A percentile compares a stretch with the other conserved stretches of the same genome.
Conservation (phyloP, 352 stramenopile genomes). For the Phytophthora sojae region DNA sequence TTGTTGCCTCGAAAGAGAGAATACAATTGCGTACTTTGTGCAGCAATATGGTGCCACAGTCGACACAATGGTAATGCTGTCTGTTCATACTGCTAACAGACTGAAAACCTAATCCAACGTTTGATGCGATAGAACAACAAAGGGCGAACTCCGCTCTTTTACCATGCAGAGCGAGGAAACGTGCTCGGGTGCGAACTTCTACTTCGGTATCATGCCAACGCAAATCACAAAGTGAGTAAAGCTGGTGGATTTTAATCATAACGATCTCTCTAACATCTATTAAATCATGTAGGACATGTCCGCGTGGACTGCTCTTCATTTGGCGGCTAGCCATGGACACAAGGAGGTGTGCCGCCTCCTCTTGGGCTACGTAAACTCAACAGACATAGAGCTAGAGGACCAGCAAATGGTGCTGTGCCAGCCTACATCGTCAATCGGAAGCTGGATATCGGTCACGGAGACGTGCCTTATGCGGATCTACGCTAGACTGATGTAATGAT, state of each 20-base stretch:
- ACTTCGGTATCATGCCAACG: slow-evolving; percentile 47
- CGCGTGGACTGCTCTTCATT: slow-evolving; percentile 52
- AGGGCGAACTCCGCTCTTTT: slow-evolving; percentile 53
- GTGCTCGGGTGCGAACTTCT: slow-evolving; percentile 49
- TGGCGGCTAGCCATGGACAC: slow-evolving; percentile 52
- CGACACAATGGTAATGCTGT: slow-evolving; percentile 30
- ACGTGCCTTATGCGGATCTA: slow-evolving; percentile 58
- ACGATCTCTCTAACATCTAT: background rate
- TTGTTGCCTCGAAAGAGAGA: slow-evolving; percentile 49
- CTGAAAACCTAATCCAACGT: background rate
- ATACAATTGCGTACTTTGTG: slow-evolving; percentile 46
- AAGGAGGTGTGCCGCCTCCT: slow-evolving; percentile 54
- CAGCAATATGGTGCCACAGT: slow-evolving; percentile 37
- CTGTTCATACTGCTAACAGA: background rate
- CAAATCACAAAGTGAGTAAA: slow-evolving; percentile 43
- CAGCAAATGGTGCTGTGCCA: slow-evolving; percentile 48
- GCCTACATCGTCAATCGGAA: slow-evolving; percentile 41
- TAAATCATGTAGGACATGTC: slow-evolving; percentile 44
- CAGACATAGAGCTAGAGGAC: slow-evolving; percentile 35
- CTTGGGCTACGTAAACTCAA: slow-evolving; percentile 26
- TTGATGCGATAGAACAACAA: slow-evolving; percentile 42
- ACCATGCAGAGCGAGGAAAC: slow-evolving; percentile 56
- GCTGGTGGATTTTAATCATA: background rate
- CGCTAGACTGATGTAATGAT: slow-evolving; percentile 48
- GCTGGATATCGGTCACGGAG: slow-evolving; percentile 53